These are phyloP conservation scores for Umbilicus rupestris DNA, from an alignment of 164 flowering plant genomes.

Conservation along the genomic window DNA sequence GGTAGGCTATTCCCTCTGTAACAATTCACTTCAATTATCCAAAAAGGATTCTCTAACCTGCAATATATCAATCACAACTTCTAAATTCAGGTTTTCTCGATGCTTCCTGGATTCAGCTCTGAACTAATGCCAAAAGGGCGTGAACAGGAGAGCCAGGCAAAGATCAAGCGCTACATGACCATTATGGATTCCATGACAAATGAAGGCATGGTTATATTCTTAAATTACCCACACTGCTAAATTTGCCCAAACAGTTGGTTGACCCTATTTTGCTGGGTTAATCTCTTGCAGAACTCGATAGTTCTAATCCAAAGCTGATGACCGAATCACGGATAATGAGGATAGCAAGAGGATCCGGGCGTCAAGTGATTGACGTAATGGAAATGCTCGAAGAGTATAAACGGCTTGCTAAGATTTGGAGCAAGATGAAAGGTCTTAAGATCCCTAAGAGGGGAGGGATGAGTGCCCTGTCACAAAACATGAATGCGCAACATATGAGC, in stretches of 20 bases:
- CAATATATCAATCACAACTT: neutral
- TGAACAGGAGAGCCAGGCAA: constrained; percentile 93
- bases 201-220: constrained; percentile 42
- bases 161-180: constrained; percentile 95
- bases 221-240: neutral
- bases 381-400: constrained; percentile 97
- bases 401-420: constrained; percentile 91
- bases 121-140: constrained; percentile 95
- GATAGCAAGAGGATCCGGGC: constrained; percentile 91
- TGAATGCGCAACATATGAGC: constrained; percentile 97
- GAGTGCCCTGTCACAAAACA: constrained; percentile 81
- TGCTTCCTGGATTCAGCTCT: constrained; percentile 93
- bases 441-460: constrained; percentile 93
- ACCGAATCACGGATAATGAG: constrained; percentile 81
- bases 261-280: neutral
- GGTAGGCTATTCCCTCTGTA: constrained; percentile 29
- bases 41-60: neutral
- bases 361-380: constrained; percentile 56
- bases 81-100: constrained; percentile 63
- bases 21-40: too few relatives aligned
- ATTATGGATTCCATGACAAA: constrained; percentile 99
- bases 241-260: neutral
- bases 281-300: constrained; percentile 73
- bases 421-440: constrained; percentile 97
- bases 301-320: constrained; percentile 80